Conservation (phyloP, 805 yeast species). For the Priceomyces medius region DNA sequence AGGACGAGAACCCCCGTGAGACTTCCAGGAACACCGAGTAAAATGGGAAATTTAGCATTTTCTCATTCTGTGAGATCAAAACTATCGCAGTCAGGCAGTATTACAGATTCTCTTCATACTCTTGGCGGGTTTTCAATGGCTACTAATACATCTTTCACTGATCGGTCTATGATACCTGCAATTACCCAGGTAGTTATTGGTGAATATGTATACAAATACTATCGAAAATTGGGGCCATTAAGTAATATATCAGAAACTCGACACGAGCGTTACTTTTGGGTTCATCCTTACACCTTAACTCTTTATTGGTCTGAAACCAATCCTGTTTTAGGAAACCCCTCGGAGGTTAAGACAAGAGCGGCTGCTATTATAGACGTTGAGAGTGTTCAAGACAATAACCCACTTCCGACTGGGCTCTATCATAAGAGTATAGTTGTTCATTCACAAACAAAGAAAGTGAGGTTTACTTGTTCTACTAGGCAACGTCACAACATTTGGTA, state of each 20-base stretch:
- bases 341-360: constrained; percentile 67
- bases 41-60: constrained; percentile 11
- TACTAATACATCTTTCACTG: constrained; percentile 64
- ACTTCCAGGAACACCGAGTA: neutral
- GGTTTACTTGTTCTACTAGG: constrained; percentile 83
- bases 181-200: constrained; percentile 93
- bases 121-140: constrained; percentile 44
- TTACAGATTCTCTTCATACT: constrained; percentile 33
- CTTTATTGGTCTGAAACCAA: constrained; percentile 84
- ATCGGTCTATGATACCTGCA: constrained; percentile 74
- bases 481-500: constrained; percentile 91
- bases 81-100: constrained; percentile 26
- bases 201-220: constrained; percentile 83
- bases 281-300: constrained; percentile 90
- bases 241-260: constrained; percentile 74
- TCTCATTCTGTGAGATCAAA: constrained; percentile 27
- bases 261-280: constrained; percentile 94
- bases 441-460: constrained; percentile 63
- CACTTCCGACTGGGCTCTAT: constrained; percentile 84
- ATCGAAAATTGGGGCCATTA: constrained; percentile 71
- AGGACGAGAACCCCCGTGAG: neutral
- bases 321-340: constrained; percentile 71
- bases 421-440: constrained; percentile 79
- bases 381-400: constrained; percentile 79
- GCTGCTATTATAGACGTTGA: constrained; percentile 78